Conservation (phyloP, 2,329 filamentous ascomycete species). For the Talaromyces piceae region DNA sequence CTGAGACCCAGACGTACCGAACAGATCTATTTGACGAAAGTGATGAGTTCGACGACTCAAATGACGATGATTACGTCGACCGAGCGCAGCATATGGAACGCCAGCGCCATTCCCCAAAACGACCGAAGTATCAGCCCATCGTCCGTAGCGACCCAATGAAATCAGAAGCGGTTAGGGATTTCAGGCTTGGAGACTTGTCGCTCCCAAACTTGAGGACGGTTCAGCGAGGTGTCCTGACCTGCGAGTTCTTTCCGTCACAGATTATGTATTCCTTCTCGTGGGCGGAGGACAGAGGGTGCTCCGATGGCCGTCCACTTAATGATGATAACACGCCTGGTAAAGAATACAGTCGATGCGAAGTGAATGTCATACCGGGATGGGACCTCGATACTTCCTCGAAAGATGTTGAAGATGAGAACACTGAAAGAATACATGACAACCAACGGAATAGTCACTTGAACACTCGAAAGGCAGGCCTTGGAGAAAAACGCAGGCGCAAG, state of each 20-base stretch:
- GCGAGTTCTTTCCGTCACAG: background rate
- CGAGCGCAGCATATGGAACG: background rate
- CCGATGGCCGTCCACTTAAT: background rate
- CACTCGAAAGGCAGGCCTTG: background rate
- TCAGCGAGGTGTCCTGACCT: background rate
- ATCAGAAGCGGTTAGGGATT: background rate
- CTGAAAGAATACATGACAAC: background rate
- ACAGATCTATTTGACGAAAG: background rate
- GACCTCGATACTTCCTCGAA: background rate
- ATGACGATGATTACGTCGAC: background rate
- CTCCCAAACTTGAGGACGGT: background rate
- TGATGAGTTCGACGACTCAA: background rate
- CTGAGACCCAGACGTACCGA: background rate
- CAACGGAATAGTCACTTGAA: background rate
- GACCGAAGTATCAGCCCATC: background rate
- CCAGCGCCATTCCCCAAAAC: background rate
- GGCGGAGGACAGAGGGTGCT: background rate
- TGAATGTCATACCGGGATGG: background rate
- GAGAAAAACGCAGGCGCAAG: background rate
- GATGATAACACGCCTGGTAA: background rate
- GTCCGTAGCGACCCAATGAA: background rate
- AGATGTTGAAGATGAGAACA: background rate
- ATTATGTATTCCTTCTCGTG: background rate
- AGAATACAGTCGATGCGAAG: background rate
- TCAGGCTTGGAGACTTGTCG: background rate